Conservation (phyloP, 1,139 yeast genomes). For the Geotrichum siamense region DNA sequence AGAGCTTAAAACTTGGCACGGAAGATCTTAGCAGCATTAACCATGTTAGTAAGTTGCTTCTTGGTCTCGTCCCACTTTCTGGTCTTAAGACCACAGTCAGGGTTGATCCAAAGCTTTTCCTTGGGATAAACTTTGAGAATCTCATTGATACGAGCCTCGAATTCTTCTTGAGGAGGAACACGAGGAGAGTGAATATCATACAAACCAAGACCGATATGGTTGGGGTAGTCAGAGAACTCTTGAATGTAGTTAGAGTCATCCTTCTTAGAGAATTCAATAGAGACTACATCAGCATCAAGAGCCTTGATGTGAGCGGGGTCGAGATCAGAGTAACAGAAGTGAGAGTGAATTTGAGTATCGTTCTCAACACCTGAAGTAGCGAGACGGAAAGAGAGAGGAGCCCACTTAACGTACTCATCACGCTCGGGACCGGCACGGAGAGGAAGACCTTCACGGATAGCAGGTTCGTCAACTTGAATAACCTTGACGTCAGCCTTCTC, state of each 20-base stretch:
- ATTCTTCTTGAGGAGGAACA: slow-evolving; percentile 96
- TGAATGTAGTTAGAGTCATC: slow-evolving; percentile 96
- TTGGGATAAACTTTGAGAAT: slow-evolving; percentile 96
- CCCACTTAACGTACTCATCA: slow-evolving; percentile 95
- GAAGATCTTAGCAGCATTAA: slow-evolving; percentile 95
- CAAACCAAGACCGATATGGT: slow-evolving; percentile 98
- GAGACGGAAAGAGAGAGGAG: slow-evolving; percentile 99
- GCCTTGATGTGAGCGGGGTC: slow-evolving; percentile 99
- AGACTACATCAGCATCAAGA: slow-evolving; percentile 97
- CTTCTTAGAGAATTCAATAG: slow-evolving; percentile 99
- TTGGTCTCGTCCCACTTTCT: slow-evolving; percentile 92
- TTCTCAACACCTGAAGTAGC: slow-evolving; percentile 97
- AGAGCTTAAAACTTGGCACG: slow-evolving; percentile 49
- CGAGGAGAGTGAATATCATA: slow-evolving; percentile 99
- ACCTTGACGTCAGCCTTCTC: slow-evolving; percentile 98
- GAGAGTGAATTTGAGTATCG: slow-evolving; percentile 97
- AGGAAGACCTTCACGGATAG: slow-evolving; percentile 99
- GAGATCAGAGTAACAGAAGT: slow-evolving; percentile 99
- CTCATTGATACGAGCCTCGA: slow-evolving; percentile 85
- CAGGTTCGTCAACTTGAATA: slow-evolving; percentile 99
- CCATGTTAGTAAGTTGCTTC: slow-evolving; percentile 86
- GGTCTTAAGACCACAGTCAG: slow-evolving; percentile 99
- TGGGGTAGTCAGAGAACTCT: slow-evolving; percentile 97
- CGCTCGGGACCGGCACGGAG: slow-evolving; percentile 97
- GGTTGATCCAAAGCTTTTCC: slow-evolving; percentile 98